A percentile compares a stretch with the other conserved stretches of the same genome.
phyloP scores from a whole-genome alignment of 352 stramenopile genomes.

The Globisporangium middletonii region DNA sequence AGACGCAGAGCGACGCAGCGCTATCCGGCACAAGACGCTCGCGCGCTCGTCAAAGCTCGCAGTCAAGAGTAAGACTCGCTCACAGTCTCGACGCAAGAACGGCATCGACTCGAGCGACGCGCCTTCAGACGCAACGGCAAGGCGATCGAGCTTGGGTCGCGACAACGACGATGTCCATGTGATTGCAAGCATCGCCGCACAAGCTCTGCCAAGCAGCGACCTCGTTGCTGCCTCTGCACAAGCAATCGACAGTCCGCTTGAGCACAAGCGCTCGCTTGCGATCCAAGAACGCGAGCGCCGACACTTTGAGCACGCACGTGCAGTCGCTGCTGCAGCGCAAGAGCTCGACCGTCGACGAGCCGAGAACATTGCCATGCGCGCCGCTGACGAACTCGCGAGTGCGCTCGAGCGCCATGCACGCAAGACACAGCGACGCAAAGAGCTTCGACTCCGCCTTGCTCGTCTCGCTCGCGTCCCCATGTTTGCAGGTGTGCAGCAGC shows the following conservation, averaged over 20 bases:
- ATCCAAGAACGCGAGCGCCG: conserved; percentile 6
- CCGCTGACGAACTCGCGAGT: conserved; percentile 28
- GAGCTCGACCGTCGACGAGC: conserved; percentile 26
- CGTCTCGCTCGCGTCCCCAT: conserved; percentile 19
- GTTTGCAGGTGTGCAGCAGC: conserved; percentile 33
- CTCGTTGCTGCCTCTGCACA: neutral
- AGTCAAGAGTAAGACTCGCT: conserved; percentile 6
- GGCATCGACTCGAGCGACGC: too few species aligned
- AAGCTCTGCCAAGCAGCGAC: neutral
- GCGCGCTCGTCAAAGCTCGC: conserved; percentile 10
- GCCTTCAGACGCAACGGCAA: neutral
- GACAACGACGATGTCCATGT: neutral
- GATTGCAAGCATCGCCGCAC: neutral
- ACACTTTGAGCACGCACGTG: conserved; percentile 12
- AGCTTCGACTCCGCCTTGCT: conserved; percentile 16
- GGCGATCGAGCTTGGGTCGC: neutral
- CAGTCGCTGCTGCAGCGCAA: conserved; percentile 7
- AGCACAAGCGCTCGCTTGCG: conserved; percentile 18
- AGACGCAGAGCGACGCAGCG: conserved; percentile 15
- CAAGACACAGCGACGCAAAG: conserved; percentile 8
- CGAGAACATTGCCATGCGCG: conserved; percentile 48
- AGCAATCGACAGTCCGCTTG: conserved; percentile 6
- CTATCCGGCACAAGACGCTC: conserved; percentile 24
- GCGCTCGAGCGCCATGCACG: conserved; percentile 18
- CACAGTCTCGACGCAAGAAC: too few species aligned